A percentile compares a stretch with the other conserved stretches of the same genome.
Conservation (phyloP, 305 asterid species). For the Fraxinus nigra region DNA sequence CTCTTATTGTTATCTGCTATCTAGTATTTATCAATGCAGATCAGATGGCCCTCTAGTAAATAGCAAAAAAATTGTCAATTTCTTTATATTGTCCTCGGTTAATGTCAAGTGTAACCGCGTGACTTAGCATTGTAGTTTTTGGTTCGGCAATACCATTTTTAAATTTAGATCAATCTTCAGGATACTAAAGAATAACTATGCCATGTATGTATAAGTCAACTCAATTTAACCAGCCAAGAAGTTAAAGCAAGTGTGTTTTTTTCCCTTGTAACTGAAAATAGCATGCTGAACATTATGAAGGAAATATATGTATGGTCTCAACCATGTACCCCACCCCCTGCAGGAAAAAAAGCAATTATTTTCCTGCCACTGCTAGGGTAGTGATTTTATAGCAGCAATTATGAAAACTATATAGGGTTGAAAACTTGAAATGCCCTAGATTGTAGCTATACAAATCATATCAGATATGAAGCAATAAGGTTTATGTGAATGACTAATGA, state of each 20-base stretch:
- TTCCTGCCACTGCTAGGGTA: background rate
- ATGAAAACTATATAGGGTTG: background rate
- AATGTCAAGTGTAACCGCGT: background rate
- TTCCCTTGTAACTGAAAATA: background rate
- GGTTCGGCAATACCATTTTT: background rate
- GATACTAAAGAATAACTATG: slow-evolving; percentile 15
- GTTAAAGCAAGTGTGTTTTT: background rate
- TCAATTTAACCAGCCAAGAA: background rate
- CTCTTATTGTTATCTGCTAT: slow-evolving; percentile 6
- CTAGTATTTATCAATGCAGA: slow-evolving; percentile 3
- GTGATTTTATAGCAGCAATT: background rate
- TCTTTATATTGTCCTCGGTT: background rate
- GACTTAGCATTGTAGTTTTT: background rate
- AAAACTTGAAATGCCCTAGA: background rate
- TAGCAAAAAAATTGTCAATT: background rate
- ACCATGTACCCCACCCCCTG: background rate
- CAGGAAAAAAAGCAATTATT: background rate
- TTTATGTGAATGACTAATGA: background rate
- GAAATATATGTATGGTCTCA: background rate
- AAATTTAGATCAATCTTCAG: background rate
- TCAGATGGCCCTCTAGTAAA: slow-evolving; percentile 1
- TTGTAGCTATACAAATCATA: background rate
- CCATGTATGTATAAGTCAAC: background rate
- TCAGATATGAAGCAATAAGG: background rate
- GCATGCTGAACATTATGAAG: background rate